phyloP scores from a whole-genome alignment of 2,329 filamentous ascomycete genomes.

The Cucurbitaria berberidis region DNA sequence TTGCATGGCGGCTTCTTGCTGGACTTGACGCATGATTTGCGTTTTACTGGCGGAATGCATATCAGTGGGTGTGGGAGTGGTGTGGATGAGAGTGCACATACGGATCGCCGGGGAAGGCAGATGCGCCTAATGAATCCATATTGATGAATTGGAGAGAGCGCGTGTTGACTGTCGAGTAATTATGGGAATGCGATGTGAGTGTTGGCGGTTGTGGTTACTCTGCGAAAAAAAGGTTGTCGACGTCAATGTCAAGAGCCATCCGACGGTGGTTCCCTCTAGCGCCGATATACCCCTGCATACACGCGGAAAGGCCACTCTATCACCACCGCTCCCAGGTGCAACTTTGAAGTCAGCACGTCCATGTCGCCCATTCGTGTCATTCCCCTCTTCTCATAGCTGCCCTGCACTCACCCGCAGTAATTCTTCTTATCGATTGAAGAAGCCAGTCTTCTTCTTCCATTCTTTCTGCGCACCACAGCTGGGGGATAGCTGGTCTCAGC shows the following conservation, averaged over 20 bases:
- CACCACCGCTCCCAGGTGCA: slow-evolving; percentile 22
- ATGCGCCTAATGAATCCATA: slow-evolving; percentile 44
- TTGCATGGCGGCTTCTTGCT: slow-evolving; percentile 59
- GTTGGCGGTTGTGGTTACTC: background rate
- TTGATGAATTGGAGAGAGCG: slow-evolving; percentile 7
- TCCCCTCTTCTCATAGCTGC: slow-evolving; percentile 33
- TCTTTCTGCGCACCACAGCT: slow-evolving; percentile 29
- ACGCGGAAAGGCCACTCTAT: slow-evolving; percentile 44
- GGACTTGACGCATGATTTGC: slow-evolving; percentile 59
- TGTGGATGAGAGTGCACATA: background rate
- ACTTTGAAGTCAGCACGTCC: slow-evolving; percentile 24
- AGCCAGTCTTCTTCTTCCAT: slow-evolving; percentile 38
- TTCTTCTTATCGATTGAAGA: slow-evolving; percentile 28
- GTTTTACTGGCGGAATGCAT: slow-evolving; percentile 43
- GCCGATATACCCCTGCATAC: slow-evolving; percentile 29
- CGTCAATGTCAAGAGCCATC: slow-evolving; percentile 42
- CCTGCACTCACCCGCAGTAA: slow-evolving; percentile 13
- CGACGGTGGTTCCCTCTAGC: slow-evolving; percentile 21
- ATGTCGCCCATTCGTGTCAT: slow-evolving; percentile 34
- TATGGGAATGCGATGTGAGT: slow-evolving; percentile 3
- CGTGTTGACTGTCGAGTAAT: background rate
- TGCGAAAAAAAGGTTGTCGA: slow-evolving; percentile 37
- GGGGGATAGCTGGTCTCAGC: slow-evolving; percentile 24
- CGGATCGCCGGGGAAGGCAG: slow-evolving; percentile 46
- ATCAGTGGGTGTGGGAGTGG: background rate